Conservation (phyloP, 2,329 filamentous ascomycete species). For the Ceratocystis alfenasii region DNA sequence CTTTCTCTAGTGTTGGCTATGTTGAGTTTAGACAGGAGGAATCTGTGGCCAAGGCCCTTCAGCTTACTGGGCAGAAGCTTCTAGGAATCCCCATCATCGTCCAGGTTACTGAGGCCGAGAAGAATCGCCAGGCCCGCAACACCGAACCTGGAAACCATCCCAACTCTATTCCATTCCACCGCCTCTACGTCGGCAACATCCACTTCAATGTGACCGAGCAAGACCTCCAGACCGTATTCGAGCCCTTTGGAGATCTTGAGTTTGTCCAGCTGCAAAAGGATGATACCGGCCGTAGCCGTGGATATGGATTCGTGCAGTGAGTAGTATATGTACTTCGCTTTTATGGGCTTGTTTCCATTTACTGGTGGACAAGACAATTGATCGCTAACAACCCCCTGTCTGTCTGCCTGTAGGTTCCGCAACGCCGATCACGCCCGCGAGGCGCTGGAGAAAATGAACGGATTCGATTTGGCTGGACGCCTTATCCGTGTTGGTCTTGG, state of each 20-base stretch:
- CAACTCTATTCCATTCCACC: slow-evolving; percentile 87
- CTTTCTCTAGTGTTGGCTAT: slow-evolving; percentile 68
- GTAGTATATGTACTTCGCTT: slow-evolving; percentile 31
- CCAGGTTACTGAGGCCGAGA: slow-evolving; percentile 96
- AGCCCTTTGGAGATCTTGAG: slow-evolving; percentile 93
- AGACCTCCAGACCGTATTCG: slow-evolving; percentile 91
- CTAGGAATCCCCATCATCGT: slow-evolving; percentile 98
- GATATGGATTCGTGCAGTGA: slow-evolving; percentile 98
- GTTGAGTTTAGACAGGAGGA: slow-evolving; percentile 98
- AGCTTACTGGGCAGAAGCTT: slow-evolving; percentile 97
- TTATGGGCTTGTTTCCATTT: too few relatives aligned
- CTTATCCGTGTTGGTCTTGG: slow-evolving; percentile 97
- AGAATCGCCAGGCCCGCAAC: slow-evolving; percentile 90
- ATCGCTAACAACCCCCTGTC: slow-evolving; percentile 29
- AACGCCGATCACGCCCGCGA: slow-evolving; percentile 85
- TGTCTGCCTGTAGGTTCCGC: slow-evolving; percentile 53
- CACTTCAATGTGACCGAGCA: slow-evolving; percentile 98
- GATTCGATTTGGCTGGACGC: slow-evolving; percentile 92
- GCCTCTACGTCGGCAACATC: slow-evolving; percentile 97
- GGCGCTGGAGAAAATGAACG: slow-evolving; percentile 97
- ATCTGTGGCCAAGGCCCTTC: slow-evolving; percentile 81
- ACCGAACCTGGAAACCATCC: slow-evolving; percentile 58
- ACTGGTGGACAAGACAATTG: neutral
- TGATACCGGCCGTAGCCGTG: slow-evolving; percentile 76
- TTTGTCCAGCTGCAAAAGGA: slow-evolving; percentile 97